A percentile compares a stretch with the other conserved stretches of the same genome.
These are phyloP conservation scores for Dinochytrium kinnereticum DNA, from an alignment of 371 early-diverging fungal genomes.

Conservation along the genomic window DNA sequence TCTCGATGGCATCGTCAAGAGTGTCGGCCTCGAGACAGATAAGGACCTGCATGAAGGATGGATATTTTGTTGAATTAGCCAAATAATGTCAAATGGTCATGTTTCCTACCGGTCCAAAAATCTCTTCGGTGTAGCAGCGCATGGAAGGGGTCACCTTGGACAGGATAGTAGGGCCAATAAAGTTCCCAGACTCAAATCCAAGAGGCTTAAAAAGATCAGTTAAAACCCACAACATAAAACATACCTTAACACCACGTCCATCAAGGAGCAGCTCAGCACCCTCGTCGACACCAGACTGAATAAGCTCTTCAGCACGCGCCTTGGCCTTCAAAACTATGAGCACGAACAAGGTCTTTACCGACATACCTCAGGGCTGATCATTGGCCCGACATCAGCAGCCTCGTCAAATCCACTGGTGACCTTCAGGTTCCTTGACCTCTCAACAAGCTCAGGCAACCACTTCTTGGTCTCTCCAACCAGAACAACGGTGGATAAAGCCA, in stretches of 20 bases:
- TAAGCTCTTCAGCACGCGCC: constrained; percentile 77
- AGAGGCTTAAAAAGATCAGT: constrained; percentile 20
- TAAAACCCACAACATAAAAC: too few species aligned
- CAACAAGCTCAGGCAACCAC: constrained; percentile 88
- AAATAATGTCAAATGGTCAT: background rate
- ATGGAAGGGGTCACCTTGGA: constrained; percentile 80
- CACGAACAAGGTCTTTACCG: background rate
- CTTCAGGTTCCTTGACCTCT: constrained; percentile 84
- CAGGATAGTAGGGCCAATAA: constrained; percentile 90
- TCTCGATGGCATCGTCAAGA: constrained; percentile 89
- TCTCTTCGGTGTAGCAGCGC: constrained; percentile 94
- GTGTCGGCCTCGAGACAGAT: constrained; percentile 84
- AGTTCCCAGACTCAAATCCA: constrained; percentile 87
- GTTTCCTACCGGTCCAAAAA: constrained; percentile 86
- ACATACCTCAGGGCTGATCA: constrained; percentile 69
- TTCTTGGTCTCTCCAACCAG: constrained; percentile 88
- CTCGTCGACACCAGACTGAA: constrained; percentile 82
- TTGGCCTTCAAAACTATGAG: constrained; percentile 62
- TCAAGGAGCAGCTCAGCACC: constrained; percentile 91
- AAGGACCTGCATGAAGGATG: constrained; percentile 62
- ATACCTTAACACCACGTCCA: constrained; percentile 77
- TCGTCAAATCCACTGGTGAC: constrained; percentile 88
- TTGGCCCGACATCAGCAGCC: constrained; percentile 89
- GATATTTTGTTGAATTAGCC: constrained; percentile 12
- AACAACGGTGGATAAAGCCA: constrained; percentile 87